A percentile compares a stretch with the other conserved stretches of the same genome.
Conservation (phyloP, 768 basidiomycete genomes). For the Kwoniella europaea region DNA sequence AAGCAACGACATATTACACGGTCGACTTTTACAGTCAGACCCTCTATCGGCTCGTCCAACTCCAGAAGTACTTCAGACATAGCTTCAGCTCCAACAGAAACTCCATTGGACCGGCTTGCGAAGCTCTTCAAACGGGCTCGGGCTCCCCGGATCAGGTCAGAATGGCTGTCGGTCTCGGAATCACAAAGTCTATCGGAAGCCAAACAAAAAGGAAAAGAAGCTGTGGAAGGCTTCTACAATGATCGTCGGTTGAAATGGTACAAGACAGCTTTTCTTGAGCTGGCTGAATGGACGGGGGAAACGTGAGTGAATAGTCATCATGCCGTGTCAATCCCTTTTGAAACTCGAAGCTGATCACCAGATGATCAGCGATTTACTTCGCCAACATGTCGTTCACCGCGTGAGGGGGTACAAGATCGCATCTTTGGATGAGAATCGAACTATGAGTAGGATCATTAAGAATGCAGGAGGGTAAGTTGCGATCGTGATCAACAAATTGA, state of each 20-base stretch:
- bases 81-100: not conserved
- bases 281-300: not conserved
- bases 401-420: not conserved
- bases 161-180: not conserved
- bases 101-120: not conserved
- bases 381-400: not conserved
- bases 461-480: not conserved
- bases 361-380: not conserved
- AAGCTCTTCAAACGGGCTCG: not conserved
- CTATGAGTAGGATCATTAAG: not conserved
- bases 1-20: not conserved
- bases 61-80: not conserved
- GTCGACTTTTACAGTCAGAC: not conserved
- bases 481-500: no score
- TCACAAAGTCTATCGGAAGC: not conserved
- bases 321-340: not conserved
- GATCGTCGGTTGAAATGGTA: not conserved
- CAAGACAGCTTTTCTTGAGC: not conserved
- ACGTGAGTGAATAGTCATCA: not conserved
- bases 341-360: not conserved
- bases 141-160: not conserved
- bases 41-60: not conserved
- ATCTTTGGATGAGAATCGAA: not conserved
- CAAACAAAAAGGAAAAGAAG: not conserved
- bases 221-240: not conserved